phyloP scores from a whole-genome alignment of 1,284 basidiomycete genomes.

The Spongispora temasekensis region DNA sequence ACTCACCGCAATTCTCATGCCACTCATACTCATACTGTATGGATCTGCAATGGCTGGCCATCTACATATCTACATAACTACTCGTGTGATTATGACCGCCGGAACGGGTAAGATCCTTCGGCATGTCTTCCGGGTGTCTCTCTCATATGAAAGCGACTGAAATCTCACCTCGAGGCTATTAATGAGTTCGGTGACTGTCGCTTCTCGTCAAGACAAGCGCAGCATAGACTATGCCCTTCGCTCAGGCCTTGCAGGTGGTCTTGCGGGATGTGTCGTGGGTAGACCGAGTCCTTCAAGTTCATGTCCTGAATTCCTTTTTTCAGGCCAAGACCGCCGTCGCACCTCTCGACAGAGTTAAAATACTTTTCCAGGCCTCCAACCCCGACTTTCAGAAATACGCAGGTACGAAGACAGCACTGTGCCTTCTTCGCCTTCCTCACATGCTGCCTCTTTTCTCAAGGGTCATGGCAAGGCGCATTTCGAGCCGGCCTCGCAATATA shows the following conservation, averaged over 20 bases:
- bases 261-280: constrained; percentile 92
- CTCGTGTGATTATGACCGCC: constrained; percentile 5
- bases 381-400: constrained; percentile 94
- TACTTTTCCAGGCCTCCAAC: constrained; percentile 97
- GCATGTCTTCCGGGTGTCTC: background rate
- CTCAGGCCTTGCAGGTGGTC: constrained; percentile 87
- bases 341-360: constrained; percentile 97
- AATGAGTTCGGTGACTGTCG: constrained; percentile 31
- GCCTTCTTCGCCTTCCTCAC: constrained; percentile 2
- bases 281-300: too few relatives aligned
- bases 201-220: constrained; percentile 60
- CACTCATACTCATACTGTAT: too few relatives aligned
- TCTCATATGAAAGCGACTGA: constrained; percentile 16
- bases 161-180: constrained; percentile 14
- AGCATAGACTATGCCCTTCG: constrained; percentile 77
- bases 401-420: constrained; percentile 51
- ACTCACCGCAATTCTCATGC: constrained; percentile 7
- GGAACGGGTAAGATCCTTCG: constrained; percentile 15
- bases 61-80: too few relatives aligned
- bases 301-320: constrained; percentile 1
- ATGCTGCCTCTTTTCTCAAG: constrained; percentile 38
- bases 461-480: constrained; percentile 85
- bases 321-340: constrained; percentile 98
- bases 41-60: constrained; percentile 20
- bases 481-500: constrained; percentile 85